These are phyloP conservation scores for Cercophora samala DNA, from an alignment of 495 filamentous ascomycete genomes.

Conservation along the genomic window DNA sequence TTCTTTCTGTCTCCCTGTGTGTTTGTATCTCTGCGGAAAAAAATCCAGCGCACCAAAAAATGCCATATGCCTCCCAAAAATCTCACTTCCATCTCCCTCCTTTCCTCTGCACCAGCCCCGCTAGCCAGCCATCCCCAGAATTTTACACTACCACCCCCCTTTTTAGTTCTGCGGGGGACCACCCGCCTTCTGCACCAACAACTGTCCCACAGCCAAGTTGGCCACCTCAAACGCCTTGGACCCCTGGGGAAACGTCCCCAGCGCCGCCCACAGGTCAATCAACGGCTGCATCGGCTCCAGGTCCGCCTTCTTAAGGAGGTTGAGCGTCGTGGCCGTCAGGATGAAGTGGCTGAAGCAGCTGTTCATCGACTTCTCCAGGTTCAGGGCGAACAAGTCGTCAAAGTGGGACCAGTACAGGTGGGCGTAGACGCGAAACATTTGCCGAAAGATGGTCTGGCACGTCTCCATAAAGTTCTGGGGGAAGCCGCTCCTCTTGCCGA, in stretches of 20 bases:
- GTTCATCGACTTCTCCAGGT: conserved; percentile 81
- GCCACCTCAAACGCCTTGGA: conserved; percentile 56
- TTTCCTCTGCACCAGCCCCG: neutral
- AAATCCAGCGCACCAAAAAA: neutral
- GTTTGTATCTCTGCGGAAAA: neutral
- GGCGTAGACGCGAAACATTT: conserved; percentile 95
- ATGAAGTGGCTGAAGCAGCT: conserved; percentile 94
- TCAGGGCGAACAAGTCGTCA: conserved; percentile 76
- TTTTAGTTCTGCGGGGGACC: conserved; percentile 24
- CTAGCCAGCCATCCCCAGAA: neutral
- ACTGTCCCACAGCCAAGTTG: conserved; percentile 46
- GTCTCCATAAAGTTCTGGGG: conserved; percentile 82
- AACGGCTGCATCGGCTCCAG: conserved; percentile 91
- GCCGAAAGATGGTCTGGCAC: conserved; percentile 87
- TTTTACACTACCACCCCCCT: neutral
- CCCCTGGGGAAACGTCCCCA: conserved; percentile 75
- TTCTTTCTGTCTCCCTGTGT: neutral
- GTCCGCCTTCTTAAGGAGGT: conserved; percentile 78
- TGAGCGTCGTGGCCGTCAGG: conserved; percentile 80
- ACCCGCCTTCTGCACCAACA: conserved; percentile 44
- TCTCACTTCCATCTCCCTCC: neutral
- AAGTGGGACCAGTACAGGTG: conserved; percentile 87
- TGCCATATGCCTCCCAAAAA: neutral
- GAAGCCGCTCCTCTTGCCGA: conserved; percentile 85
- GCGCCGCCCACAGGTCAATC: conserved; percentile 82